Evolutionary conservation across 176 grass and related monocot genomes (phyloP).

Genomic region (Avena insularis): DNA sequence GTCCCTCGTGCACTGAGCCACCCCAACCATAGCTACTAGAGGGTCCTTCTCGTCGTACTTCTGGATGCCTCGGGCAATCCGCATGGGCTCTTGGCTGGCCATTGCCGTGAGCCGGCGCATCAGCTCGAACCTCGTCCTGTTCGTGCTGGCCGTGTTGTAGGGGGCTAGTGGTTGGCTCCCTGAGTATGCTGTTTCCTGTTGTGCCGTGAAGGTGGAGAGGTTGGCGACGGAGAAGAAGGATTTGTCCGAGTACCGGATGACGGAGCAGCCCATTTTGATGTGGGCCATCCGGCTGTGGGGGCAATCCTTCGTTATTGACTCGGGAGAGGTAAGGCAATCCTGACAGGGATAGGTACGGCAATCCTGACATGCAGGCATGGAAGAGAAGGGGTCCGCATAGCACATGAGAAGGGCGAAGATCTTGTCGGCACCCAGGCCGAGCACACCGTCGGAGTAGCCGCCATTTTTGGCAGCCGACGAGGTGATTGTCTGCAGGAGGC

Average conservation of each 20-base stretch:
- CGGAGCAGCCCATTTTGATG: rapidly evolving
- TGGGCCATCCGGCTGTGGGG: not conserved
- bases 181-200: too few species aligned
- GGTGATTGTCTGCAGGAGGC: slow-evolving; percentile 16
- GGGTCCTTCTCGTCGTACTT: not conserved
- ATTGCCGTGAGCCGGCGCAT: not conserved
- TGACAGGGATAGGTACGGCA: slow-evolving; percentile 31
- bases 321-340: slow-evolving; percentile 8
- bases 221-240: slow-evolving; percentile 40
- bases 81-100: not conserved
- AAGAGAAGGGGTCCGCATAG: not conserved
- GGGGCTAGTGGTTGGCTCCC: not conserved
- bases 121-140: not conserved
- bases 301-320: not conserved
- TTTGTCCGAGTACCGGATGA: slow-evolving; percentile 14
- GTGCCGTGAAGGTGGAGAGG: not conserved
- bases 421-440: not conserved
- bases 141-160: not conserved
- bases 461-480: not conserved
- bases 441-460: slow-evolving; percentile 10
- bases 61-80: slow-evolving; percentile 4
- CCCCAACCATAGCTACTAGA: not conserved
- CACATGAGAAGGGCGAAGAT: slow-evolving; percentile 43
- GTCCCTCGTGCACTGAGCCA: slow-evolving; percentile 57
- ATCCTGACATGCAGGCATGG: not conserved